These are phyloP conservation scores for Ochetophila trinervis DNA, from an alignment of 306 rosid genomes.

Conservation along the genomic window DNA sequence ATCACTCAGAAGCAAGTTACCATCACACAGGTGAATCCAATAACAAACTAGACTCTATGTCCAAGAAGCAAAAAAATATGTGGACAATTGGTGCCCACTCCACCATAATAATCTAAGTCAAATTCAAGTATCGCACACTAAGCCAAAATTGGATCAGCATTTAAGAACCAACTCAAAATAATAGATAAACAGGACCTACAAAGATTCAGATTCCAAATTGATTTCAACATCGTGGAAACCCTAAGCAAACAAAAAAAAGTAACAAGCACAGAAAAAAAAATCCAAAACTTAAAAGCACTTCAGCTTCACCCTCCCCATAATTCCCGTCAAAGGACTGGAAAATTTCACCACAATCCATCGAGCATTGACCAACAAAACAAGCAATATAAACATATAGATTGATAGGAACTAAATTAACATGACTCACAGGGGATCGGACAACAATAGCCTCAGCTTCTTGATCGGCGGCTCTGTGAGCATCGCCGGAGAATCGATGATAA, in stretches of 20 bases:
- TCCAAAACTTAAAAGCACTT: background rate
- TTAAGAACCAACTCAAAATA: background rate
- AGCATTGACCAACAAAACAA: constrained; percentile 18
- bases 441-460: constrained; percentile 62
- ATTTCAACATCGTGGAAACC: constrained; percentile 20
- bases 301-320: background rate
- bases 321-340: background rate
- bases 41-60: no score
- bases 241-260: constrained; percentile 11
- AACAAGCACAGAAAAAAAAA: background rate
- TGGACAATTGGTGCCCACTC: no score
- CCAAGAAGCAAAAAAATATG: no score
- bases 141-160: background rate
- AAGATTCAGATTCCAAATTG: constrained; percentile 3
- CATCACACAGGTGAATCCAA: no score
- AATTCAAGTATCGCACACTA: background rate
- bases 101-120: no score
- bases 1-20: no score
- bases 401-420: background rate
- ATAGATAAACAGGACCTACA: background rate
- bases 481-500: constrained; percentile 60
- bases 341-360: constrained; percentile 4
- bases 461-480: constrained; percentile 41
- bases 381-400: background rate
- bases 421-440: constrained; percentile 78